phyloP scores from a whole-genome alignment of 1,284 basidiomycete genomes.

The Microbotryomycetes sp. region DNA sequence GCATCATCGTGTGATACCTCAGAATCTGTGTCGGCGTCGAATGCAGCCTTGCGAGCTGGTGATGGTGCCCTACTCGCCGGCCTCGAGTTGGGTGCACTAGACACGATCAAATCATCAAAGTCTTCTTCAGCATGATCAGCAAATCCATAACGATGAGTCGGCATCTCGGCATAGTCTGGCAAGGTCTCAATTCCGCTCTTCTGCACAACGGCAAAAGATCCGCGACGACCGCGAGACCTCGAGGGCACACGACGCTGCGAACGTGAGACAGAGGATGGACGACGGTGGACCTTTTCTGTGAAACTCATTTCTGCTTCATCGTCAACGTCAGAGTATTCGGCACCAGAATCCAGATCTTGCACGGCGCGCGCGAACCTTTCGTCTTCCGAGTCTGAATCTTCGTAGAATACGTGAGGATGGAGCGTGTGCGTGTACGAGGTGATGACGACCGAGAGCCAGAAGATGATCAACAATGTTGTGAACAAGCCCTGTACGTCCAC shows the following conservation, averaged over 20 bases:
- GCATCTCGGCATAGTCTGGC: too few relatives aligned
- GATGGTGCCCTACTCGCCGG: neutral
- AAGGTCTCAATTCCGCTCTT: neutral
- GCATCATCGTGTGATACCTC: neutral
- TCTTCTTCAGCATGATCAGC: neutral
- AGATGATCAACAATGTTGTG: slow-evolving; percentile 14
- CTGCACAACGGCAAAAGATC: neutral
- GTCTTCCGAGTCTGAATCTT: slow-evolving; percentile 19
- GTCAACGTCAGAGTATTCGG: slow-evolving; percentile 6
- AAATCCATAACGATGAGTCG: neutral
- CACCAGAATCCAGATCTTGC: neutral
- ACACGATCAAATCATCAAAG: neutral
- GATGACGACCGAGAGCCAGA: slow-evolving; percentile 13
- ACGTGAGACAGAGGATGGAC: neutral
- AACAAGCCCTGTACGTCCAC: slow-evolving; percentile 14
- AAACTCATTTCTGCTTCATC: neutral
- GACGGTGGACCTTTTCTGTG: slow-evolving; percentile 1
- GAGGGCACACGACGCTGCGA: neutral
- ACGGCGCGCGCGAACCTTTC: slow-evolving; percentile 6
- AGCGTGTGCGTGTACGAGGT: slow-evolving; percentile 20
- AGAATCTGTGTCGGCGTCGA: neutral
- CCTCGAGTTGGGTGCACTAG: neutral
- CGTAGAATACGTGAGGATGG: slow-evolving; percentile 18
- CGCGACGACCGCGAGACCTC: neutral
- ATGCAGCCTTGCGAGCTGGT: neutral